Evolutionary conservation across 2,329 filamentous ascomycete species (phyloP), one percentile per base, ranked within the genome.

Genomic region (Curvularia eragrostidis): DNA sequence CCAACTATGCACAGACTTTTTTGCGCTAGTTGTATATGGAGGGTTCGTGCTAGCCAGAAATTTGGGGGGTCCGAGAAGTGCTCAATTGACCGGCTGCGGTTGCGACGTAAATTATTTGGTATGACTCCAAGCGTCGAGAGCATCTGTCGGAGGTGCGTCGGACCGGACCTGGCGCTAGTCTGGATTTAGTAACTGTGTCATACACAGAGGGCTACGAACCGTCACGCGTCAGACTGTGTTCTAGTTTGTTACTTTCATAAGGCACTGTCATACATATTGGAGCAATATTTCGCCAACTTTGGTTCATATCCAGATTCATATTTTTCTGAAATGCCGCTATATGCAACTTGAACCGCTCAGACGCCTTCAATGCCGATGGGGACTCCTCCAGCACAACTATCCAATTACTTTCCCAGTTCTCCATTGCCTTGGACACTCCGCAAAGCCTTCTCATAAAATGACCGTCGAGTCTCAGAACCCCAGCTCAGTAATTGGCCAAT

Each of bases 351-450:
- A 64, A 57, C 52, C 63, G 58, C 42, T 65, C 54, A 59, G 69
- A 73, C 70, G 68, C 73, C 65, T 53, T 61, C 59, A 66, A 75
- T 75, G 73, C 71, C 46, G 18, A 53, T 48, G 30, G 21, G 19
- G 34, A 26, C 23, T 26, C 34, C 34, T 49, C 47, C 47, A 39
- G 34, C 47, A 19, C 47, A 39, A 49, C 34, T 23, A 49, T 32
- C 34, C 34, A 28, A 49, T 39, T 49, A 39, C 23, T 39, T 19
- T 36, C 23, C 18, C 34, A 39, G 9, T 49, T 49, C 32, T 49
- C 47, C 23, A 18, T 49, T 49, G 34, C 47, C 34, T 39, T 49
- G 5, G 34, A 49, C 10, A 39, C 21, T 44, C 23, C 15, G 41
- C 15, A 10, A 36, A 26, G 38, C 41, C 50, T 44, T 38, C 26